Evolutionary conservation across 805 yeast genomes (phyloP).

Genomic region (Metschnikowia hibisci): DNA sequence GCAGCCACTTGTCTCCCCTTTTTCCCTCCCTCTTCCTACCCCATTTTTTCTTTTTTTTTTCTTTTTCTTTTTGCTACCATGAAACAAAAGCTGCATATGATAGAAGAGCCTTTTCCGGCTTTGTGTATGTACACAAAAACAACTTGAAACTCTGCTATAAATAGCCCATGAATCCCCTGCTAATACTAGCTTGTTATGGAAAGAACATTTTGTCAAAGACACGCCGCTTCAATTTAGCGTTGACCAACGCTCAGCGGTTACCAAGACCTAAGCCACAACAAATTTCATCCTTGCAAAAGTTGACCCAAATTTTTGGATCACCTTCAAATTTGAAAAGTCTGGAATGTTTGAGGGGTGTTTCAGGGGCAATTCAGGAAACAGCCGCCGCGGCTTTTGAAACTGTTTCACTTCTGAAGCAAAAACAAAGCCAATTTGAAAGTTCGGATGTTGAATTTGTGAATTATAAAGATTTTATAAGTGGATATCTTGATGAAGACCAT

Average conservation of each 20-base stretch:
- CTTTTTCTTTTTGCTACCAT: neutral
- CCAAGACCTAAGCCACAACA: neutral
- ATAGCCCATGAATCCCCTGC: neutral
- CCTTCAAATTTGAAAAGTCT: too few relatives aligned
- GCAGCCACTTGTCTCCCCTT: neutral
- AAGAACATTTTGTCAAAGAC: neutral
- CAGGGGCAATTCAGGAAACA: too few relatives aligned
- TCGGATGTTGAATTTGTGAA: too few relatives aligned
- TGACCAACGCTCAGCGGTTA: conserved; percentile 1
- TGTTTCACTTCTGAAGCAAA: too few relatives aligned
- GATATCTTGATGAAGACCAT: too few relatives aligned
- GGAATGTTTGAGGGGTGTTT: too few relatives aligned
- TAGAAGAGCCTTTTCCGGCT: conserved; percentile 4
- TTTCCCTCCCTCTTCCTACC: neutral
- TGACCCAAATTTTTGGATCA: neutral
- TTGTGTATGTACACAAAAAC: neutral
- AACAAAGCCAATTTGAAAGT: too few relatives aligned
- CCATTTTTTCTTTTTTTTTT: neutral
- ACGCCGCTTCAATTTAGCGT: conserved; percentile 1
- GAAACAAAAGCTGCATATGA: neutral
- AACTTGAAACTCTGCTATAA: too few relatives aligned
- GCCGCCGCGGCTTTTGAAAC: too few relatives aligned
- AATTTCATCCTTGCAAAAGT: conserved; percentile 1
- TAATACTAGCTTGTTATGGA: conserved; percentile 6
- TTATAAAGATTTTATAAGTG: too few relatives aligned